Percentiles rank a stretch among this genome's conserved stretches.
phyloP scores from a whole-genome alignment of 164 flowering plant species.

The Vitis rotundifolia region DNA sequence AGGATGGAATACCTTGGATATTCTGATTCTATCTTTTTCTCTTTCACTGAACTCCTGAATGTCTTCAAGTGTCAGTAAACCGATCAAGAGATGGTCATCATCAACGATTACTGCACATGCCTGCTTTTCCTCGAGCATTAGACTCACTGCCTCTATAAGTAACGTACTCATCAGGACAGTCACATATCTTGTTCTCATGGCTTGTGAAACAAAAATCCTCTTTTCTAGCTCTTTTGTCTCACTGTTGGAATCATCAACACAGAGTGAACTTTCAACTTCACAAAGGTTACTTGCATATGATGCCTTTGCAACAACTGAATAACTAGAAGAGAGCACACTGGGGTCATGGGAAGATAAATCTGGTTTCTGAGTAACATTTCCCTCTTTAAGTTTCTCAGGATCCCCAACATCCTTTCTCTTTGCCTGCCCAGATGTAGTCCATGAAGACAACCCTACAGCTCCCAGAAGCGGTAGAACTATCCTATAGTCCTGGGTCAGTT shows the following conservation, averaged over 20 bases:
- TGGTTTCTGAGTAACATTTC: conserved; percentile 20
- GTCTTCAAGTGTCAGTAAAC: conserved; percentile 64
- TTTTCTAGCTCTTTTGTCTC: conserved; percentile 37
- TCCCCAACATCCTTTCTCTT: conserved; percentile 32
- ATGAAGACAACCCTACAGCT: conserved; percentile 89
- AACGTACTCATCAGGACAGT: conserved; percentile 54
- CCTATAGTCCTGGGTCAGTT: conserved; percentile 88
- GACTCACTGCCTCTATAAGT: conserved; percentile 62
- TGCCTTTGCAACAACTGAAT: conserved; percentile 13
- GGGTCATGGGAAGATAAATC: conserved; percentile 21
- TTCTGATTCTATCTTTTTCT: conserved; percentile 26
- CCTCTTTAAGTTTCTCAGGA: conserved; percentile 17
- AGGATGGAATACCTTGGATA: conserved; percentile 39
- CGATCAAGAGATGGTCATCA: conserved; percentile 39
- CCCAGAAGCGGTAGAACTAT: conserved; percentile 90
- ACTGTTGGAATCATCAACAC: conserved; percentile 44
- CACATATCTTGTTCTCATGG: conserved; percentile 76
- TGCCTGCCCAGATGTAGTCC: conserved; percentile 73
- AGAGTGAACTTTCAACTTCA: conserved; percentile 77
- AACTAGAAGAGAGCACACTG: conserved; percentile 18
- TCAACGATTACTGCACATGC: conserved; percentile 79
- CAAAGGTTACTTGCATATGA: conserved; percentile 46
- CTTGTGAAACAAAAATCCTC: conserved; percentile 68
- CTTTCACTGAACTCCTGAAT: conserved; percentile 62
- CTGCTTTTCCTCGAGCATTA: conserved; percentile 82